phyloP scores from a whole-genome alignment of 2,329 filamentous ascomycete genomes.

The Alternaria longipes region DNA sequence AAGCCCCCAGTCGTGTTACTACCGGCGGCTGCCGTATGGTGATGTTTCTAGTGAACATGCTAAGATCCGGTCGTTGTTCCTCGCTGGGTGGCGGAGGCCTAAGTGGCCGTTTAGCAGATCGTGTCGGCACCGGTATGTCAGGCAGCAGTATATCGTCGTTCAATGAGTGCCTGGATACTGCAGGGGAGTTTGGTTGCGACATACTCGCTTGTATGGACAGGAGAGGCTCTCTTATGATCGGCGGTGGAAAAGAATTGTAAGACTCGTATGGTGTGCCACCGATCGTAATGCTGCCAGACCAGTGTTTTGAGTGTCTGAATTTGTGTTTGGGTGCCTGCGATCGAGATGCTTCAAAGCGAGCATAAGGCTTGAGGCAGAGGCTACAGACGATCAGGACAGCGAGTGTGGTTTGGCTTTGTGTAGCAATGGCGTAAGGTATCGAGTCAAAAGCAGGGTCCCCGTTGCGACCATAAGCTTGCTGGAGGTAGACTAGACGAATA shows the following conservation, averaged over 20 bases:
- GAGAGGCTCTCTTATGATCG: constrained; percentile 23
- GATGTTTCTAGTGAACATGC: constrained; percentile 24
- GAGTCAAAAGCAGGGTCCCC: constrained; percentile 29
- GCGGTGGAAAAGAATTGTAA: constrained; percentile 12
- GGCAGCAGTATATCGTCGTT: constrained; percentile 19
- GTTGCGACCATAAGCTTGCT: constrained; percentile 15
- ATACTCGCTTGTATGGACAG: constrained; percentile 30
- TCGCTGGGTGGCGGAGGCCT: constrained; percentile 34
- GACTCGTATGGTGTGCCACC: constrained; percentile 32
- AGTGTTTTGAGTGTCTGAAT: constrained; percentile 24
- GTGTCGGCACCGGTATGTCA: constrained; percentile 18
- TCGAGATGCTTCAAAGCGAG: constrained; percentile 13
- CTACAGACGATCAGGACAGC: constrained; percentile 35
- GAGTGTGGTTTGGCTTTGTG: constrained; percentile 34
- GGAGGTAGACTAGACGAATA: constrained; percentile 32
- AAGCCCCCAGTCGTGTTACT: constrained; percentile 14
- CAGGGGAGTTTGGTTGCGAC: constrained; percentile 20
- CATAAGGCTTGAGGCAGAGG: constrained; percentile 29
- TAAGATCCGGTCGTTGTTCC: constrained; percentile 33
- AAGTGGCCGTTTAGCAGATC: constrained; percentile 20
- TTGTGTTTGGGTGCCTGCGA: constrained; percentile 16
- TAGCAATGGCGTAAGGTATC: constrained; percentile 34
- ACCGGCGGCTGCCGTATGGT: constrained; percentile 15
- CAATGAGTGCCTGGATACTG: constrained; percentile 3
- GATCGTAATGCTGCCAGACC: constrained; percentile 31